Evolutionary conservation across 805 yeast genomes (phyloP).

Genomic region (Komagataella kurtzmanii): DNA sequence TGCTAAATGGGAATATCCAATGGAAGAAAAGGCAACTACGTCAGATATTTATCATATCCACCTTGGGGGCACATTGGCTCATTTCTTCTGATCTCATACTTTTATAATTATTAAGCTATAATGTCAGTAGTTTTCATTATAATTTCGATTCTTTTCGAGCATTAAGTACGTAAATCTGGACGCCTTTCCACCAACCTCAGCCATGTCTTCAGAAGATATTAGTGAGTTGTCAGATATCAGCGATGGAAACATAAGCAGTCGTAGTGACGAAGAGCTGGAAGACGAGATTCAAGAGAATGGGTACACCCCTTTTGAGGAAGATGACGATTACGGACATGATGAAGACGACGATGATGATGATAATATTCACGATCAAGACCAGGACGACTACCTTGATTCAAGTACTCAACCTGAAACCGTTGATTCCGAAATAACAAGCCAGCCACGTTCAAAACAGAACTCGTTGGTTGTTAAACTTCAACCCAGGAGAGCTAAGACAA

Average conservation of each 20-base stretch:
- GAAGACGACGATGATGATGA: conserved; percentile 11
- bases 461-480: conserved; percentile 5
- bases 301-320: background rate
- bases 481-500: conserved; percentile 4
- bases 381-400: conserved; percentile 4
- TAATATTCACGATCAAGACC: conserved; percentile 3
- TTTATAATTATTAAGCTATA: background rate
- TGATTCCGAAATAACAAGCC: background rate
- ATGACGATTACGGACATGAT: conserved; percentile 1
- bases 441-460: conserved; percentile 4
- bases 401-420: conserved; percentile 2
- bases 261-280: background rate
- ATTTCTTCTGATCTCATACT: no score
- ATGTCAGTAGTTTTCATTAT: no score
- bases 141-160: no score
- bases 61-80: no score
- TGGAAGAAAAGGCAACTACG: no score
- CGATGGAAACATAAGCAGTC: background rate
- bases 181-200: background rate
- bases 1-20: no score
- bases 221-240: background rate
- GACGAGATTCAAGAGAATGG: conserved; percentile 1
- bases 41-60: no score
- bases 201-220: background rate
- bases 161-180: no score